Base-by-base conservation (phyloP, 129 eudicot species). In the Pseudognaphalium luteoalbum region DNA sequence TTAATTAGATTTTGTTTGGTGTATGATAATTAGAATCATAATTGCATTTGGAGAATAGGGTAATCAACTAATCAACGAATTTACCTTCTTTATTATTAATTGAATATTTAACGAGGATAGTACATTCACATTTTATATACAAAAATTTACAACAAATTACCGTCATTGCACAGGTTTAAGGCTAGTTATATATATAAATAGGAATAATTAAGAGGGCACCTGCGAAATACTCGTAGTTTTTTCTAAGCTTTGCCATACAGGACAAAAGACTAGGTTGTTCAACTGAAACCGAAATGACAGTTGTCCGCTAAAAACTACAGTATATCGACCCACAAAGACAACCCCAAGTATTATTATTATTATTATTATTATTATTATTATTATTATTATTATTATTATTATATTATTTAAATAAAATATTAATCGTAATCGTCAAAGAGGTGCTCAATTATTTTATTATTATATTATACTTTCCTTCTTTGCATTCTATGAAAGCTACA, bases 291-390 rank as follows among this genome's bases (percentile, higher is more conserved):
- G 19, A 63, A 29, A 7, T 35, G 71, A 66, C 29, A 33, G 28
- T 66, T 33, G 71, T 66, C 71, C 47, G 16, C 71, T n/a, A 7
- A 66, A 66, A 66, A 34, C 51, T 66, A n/a, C n/a, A n/a, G n/a
- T n/a, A 66, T n/a, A 2, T 66, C 19, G 47, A 66, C 51, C 20
- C 16, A 2, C 32, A 64, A 28, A 64, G 42, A 64, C 41, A 32
- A 32, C 44, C 14, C 50, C 28, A 25, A 25, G 28, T 25, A 14
- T 9, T 16, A 5, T 17, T 52, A 52, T 25, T 25, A 3, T 4
- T 4, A 19, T n/a, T 20, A 57, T 20, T 54, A n/a, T 54, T 4
- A 7, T 42, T 42, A 42, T 51, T 51, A 12, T 51, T 3, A 12
- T 51, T 54, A 5, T 17, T 5, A 17, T 17, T 42, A 7, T 42